Percentiles rank a stretch among this genome's conserved stretches.
phyloP scores from a whole-genome alignment of 106 monocot species.

The Allium cepa region DNA sequence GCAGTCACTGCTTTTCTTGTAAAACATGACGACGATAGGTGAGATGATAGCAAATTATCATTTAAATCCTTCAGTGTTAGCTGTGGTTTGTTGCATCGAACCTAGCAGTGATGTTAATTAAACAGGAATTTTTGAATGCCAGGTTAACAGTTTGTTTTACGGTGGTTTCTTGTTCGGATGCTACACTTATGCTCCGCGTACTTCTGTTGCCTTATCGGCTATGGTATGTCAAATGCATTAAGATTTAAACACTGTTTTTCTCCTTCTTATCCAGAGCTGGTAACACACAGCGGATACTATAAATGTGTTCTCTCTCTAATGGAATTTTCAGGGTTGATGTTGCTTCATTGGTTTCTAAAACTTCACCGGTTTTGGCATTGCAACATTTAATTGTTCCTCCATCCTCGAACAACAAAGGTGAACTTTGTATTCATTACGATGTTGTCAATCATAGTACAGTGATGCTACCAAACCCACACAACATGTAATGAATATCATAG shows the following conservation, averaged over 20 bases:
- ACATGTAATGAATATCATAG: no score
- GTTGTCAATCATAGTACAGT: no score
- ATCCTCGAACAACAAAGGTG: conserved; percentile 15
- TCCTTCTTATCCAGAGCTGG: not conserved
- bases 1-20: conserved; percentile 91
- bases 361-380: conserved; percentile 58
- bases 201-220: conserved; percentile 77
- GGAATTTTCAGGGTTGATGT: conserved; percentile 58
- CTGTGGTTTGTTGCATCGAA: not conserved
- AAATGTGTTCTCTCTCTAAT: conserved; percentile 1
- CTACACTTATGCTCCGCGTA: conserved; percentile 62
- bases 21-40: conserved; percentile 45
- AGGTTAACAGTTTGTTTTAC: conserved; percentile 80
- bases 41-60: not conserved
- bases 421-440: not conserved
- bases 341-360: conserved; percentile 57
- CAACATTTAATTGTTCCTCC: conserved; percentile 51
- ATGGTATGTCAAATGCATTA: conserved; percentile 40
- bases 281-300: not conserved
- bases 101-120: no score
- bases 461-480: no score
- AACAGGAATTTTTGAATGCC: not conserved
- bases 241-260: not conserved
- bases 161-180: conserved; percentile 95
- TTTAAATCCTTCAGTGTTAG: not conserved